Evolutionary conservation across 2,329 filamentous ascomycete genomes (phyloP), one percentile per base, ranked within the genome.

Genomic region (Graphiopsis chlorocephala): DNA sequence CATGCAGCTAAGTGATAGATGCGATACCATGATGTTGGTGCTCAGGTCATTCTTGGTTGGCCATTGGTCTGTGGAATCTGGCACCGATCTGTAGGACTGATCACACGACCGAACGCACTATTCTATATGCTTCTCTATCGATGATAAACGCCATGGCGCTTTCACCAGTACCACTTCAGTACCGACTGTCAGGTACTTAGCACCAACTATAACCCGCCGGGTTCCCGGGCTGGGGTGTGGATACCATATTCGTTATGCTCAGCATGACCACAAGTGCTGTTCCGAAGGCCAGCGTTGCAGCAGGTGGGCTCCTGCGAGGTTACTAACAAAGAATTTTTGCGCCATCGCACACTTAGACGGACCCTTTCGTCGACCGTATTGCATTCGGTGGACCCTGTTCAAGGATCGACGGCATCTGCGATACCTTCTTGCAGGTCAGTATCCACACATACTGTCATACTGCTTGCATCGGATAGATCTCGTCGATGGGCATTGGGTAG

Each of bases 121-220:
- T 53, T 53, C 50, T 20, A 53, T 25, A 15, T 53, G 26, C 20
- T 17, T 53, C 50, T 53, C 28, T 28, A 23, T 29, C 50, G 50
- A 31, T 29, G 29, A 17, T 29, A 8, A 31, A 38, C 31, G 53
- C 53, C 53, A 33, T 56, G 53, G 53, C 53, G 53, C 35, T 15
- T 58, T 12, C 20, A 17, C 33, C 53, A 62, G 23, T 55, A 29
- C 26, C 60, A 55, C 31, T 33, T 42, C 48, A 55, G 48, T 14
- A 42, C 28, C 48, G 60, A 62, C 31, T 26, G 28, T 11, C 26
- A 45, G 14, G 48, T 42, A 45, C 45, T 23, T 62, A 62, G 60
- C 48, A 62, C 31, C 48, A 62, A 55, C 60, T 23, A 53, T 55
- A 55, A 61, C 23, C n/a, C 31, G 47, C 60, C 60, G 60, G 33